Evolutionary conservation across 228 moss, liverwort and hornwort species (phyloP).

Genomic region (Sphagnum fallax): DNA sequence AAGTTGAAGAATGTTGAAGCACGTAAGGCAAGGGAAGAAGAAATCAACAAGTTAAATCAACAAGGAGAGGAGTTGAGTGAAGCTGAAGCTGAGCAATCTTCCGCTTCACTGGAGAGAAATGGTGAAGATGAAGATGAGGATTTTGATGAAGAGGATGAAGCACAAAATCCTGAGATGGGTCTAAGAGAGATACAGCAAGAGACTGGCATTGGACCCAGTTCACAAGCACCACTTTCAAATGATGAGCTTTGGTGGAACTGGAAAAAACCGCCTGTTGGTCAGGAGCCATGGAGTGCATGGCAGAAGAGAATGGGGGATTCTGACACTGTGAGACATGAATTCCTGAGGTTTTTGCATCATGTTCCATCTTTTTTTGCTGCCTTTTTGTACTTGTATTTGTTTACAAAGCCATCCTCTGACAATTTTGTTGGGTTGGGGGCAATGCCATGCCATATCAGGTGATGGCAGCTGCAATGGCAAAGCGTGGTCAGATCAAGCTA

Average conservation of each 20-base stretch:
- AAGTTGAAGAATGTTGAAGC: constrained; percentile 22
- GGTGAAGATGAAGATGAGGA: constrained; percentile 9
- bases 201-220: constrained; percentile 11
- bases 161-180: not conserved
- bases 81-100: constrained; percentile 34
- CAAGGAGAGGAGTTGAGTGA: constrained; percentile 24
- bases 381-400: not conserved
- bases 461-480: constrained; percentile 94
- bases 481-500: constrained; percentile 85
- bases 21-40: constrained; percentile 15
- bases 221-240: constrained; percentile 38
- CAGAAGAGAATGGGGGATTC: constrained; percentile 81
- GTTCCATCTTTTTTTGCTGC: not conserved
- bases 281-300: constrained; percentile 96
- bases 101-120: constrained; percentile 6
- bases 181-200: constrained; percentile 13
- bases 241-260: constrained; percentile 96
- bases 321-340: constrained; percentile 57
- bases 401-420: not conserved
- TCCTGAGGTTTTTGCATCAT: not conserved
- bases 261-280: constrained; percentile 62
- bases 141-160: constrained; percentile 2
- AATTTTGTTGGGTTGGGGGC: not conserved
- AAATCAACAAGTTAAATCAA: constrained; percentile 26
- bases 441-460: constrained; percentile 28